phyloP scores from a whole-genome alignment of 257 asterid species.

The Przewalskia tangutica region DNA sequence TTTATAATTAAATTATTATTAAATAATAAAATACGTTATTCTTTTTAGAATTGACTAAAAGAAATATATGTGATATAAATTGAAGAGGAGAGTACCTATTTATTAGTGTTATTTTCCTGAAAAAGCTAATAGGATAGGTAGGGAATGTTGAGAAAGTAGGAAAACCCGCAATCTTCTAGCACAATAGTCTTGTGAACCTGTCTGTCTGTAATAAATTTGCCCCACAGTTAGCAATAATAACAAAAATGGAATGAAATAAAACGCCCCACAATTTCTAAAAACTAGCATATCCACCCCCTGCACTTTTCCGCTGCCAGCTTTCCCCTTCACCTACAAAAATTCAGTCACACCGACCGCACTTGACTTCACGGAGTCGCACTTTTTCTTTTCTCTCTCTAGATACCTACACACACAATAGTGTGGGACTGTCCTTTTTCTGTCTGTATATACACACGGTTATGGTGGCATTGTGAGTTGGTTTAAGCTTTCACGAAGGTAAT shows the following conservation, averaged over 20 bases:
- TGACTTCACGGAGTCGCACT: neutral
- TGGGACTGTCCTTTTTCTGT: neutral
- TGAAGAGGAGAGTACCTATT: too few species aligned
- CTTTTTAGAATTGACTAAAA: too few species aligned
- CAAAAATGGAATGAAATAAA: neutral
- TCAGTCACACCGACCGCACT: neutral
- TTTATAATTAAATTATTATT: too few species aligned
- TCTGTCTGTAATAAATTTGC: neutral
- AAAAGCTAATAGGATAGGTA: neutral
- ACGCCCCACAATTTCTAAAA: neutral
- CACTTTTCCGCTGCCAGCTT: neutral
- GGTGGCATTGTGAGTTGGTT: slow-evolving; percentile 4
- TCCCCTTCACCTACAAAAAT: neutral
- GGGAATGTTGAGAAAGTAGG: neutral
- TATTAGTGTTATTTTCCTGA: too few species aligned
- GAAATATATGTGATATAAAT: too few species aligned
- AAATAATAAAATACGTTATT: too few species aligned
- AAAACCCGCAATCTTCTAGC: neutral
- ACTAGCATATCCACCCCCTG: neutral
- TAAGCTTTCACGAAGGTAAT: neutral
- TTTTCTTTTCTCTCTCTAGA: neutral
- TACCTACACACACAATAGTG: neutral
- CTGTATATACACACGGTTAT: neutral
- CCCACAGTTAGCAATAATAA: neutral
- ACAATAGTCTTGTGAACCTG: neutral